Conservation (phyloP, 768 basidiomycete genomes). For the Cystobasidium onofrii region DNA sequence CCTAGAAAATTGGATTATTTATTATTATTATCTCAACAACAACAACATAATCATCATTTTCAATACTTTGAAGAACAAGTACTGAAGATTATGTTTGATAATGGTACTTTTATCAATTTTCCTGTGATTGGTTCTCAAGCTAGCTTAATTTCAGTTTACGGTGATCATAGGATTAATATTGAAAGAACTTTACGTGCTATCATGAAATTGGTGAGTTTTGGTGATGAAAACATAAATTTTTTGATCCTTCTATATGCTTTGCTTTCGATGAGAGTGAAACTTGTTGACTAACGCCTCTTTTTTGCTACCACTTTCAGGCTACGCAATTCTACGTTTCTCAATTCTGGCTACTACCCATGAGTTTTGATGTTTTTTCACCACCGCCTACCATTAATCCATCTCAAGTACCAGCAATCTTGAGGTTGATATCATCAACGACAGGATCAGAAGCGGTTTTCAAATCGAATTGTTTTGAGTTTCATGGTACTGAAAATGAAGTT, state of each 20-base stretch:
- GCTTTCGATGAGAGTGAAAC: background rate
- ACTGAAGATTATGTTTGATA: constrained; percentile 86
- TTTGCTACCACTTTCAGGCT: constrained; percentile 54
- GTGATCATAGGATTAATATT: constrained; percentile 86
- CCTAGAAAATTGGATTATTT: constrained; percentile 98
- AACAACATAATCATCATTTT: no score
- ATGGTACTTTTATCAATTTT: constrained; percentile 89
- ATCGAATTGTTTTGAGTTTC: constrained; percentile 94
- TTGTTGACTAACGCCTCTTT: background rate
- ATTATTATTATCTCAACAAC: constrained; percentile 52
- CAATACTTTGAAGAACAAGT: constrained; percentile 80
- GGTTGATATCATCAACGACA: constrained; percentile 73
- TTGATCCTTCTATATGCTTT: no score
- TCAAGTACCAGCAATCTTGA: constrained; percentile 73
- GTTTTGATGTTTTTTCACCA: constrained; percentile 85
- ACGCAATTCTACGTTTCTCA: constrained; percentile 95
- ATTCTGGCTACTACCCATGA: constrained; percentile 87
- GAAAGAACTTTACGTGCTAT: constrained; percentile 86
- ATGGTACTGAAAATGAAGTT: constrained; percentile 86
- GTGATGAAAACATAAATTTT: no score
- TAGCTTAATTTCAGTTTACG: constrained; percentile 85
- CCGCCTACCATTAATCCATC: constrained; percentile 63
- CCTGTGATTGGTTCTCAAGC: constrained; percentile 86
- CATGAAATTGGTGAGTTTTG: constrained; percentile 77
- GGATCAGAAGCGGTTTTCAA: constrained; percentile 95